Conservation (phyloP, 257 asterid species). For the Avicennia marina region DNA sequence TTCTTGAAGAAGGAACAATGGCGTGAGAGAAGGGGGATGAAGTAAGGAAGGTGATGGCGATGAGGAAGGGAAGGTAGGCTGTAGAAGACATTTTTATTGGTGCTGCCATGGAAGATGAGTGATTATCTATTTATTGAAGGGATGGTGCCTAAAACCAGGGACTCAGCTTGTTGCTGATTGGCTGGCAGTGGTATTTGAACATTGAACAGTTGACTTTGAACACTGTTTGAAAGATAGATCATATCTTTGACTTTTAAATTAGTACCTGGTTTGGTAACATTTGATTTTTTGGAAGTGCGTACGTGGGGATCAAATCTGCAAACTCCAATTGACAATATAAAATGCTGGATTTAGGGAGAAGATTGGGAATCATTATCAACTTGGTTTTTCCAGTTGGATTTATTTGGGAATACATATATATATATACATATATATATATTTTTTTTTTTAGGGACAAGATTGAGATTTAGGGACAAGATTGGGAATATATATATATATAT, state of each 20-base stretch:
- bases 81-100: neutral
- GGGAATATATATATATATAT: too few relatives aligned
- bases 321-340: neutral
- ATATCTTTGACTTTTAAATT: neutral
- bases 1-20: slow-evolving; percentile 26
- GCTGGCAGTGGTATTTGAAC: neutral
- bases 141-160: neutral
- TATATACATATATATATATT: too few relatives aligned
- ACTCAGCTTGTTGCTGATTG: neutral
- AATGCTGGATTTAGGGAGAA: too few relatives aligned
- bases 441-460: too few relatives aligned
- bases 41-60: neutral
- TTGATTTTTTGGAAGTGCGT: too few relatives aligned
- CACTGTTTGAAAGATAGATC: too few relatives aligned
- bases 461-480: too few relatives aligned
- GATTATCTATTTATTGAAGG: neutral
- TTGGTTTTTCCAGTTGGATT: too few relatives aligned
- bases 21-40: slow-evolving; percentile 17
- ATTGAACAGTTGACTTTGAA: neutral
- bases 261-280: too few relatives aligned
- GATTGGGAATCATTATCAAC: too few relatives aligned
- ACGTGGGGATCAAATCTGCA: neutral
- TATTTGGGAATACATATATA: too few relatives aligned
- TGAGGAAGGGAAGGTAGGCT: neutral
- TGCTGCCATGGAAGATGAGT: neutral